phyloP scores from a whole-genome alignment of 805 yeast species.

The Diddensiella transvaalensis region DNA sequence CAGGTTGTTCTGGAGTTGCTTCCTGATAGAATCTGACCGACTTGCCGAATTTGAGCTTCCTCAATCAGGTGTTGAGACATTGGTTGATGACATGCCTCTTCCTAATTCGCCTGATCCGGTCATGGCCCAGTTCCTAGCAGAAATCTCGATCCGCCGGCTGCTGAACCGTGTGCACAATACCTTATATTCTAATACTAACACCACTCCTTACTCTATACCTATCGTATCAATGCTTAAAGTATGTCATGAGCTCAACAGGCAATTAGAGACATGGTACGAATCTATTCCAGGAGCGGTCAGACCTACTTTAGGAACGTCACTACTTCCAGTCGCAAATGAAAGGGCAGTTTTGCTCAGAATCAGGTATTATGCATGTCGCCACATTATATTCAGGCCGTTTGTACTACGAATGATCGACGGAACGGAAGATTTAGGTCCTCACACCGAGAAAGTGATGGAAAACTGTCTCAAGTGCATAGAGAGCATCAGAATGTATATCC shows the following conservation, averaged over 20 bases:
- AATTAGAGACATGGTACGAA: slow-evolving; percentile 15
- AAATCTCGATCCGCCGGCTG: slow-evolving; percentile 21
- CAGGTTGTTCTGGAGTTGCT: slow-evolving; percentile 15
- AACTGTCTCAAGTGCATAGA: slow-evolving; percentile 8
- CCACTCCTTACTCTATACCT: neutral
- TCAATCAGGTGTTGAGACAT: slow-evolving; percentile 10
- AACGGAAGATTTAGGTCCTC: neutral
- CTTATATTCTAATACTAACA: slow-evolving; percentile 6
- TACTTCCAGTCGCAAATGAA: slow-evolving; percentile 5
- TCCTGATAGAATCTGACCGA: slow-evolving; percentile 15
- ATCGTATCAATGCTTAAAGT: slow-evolving; percentile 3
- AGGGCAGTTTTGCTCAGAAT: slow-evolving; percentile 6
- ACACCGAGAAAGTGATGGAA: slow-evolving; percentile 2
- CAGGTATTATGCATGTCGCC: slow-evolving; percentile 14
- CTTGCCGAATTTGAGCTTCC: slow-evolving; percentile 18
- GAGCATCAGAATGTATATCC: slow-evolving; percentile 10
- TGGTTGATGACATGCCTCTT: slow-evolving; percentile 14
- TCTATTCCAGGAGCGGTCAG: slow-evolving; percentile 13
- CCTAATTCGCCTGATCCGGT: slow-evolving; percentile 7
- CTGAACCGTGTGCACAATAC: slow-evolving; percentile 21
- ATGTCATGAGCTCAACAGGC: slow-evolving; percentile 10
- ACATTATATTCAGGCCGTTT: slow-evolving; percentile 16
- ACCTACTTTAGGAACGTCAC: slow-evolving; percentile 2
- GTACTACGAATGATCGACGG: slow-evolving; percentile 8
- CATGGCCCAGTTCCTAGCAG: slow-evolving; percentile 20